A percentile compares a stretch with the other conserved stretches of the same genome.
Evolutionary conservation across 306 rosid genomes (phyloP).

Genomic region (Corylus avellana): DNA sequence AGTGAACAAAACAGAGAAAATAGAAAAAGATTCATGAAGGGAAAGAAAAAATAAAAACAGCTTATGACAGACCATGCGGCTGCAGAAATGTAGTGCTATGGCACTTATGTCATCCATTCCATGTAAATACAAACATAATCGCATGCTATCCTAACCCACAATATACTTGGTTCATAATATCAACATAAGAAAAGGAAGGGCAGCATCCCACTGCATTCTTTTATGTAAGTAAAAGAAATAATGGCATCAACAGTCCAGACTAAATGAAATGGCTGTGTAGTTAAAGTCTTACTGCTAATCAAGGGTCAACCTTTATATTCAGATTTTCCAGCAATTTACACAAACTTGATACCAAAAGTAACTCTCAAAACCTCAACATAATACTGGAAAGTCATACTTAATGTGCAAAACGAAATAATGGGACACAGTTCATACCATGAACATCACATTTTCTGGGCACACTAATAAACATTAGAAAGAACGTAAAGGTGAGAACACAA

Average conservation of each 20-base stretch:
- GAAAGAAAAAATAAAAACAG: neutral
- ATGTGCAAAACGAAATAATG: neutral
- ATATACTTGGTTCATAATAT: neutral
- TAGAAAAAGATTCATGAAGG: constrained; percentile 14
- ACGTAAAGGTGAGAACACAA: neutral
- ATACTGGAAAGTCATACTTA: neutral
- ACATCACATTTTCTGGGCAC: neutral
- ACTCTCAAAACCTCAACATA: neutral
- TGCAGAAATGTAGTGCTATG: neutral
- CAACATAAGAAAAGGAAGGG: neutral
- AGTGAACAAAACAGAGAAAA: constrained; percentile 22
- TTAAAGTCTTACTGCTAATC: neutral
- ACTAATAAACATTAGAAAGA: neutral
- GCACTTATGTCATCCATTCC: neutral
- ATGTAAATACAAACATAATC: neutral
- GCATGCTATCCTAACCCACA: neutral
- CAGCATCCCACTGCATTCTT: neutral
- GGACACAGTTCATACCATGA: neutral
- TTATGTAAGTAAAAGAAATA: neutral
- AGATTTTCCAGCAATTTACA: neutral
- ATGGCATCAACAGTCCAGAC: neutral
- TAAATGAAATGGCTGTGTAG: neutral
- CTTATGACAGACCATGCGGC: neutral
- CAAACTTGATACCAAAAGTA: constrained; percentile 1
- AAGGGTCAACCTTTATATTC: neutral